Conservation (phyloP, 2,329 filamentous ascomycete species). For the Mollisiaceae sp. region DNA sequence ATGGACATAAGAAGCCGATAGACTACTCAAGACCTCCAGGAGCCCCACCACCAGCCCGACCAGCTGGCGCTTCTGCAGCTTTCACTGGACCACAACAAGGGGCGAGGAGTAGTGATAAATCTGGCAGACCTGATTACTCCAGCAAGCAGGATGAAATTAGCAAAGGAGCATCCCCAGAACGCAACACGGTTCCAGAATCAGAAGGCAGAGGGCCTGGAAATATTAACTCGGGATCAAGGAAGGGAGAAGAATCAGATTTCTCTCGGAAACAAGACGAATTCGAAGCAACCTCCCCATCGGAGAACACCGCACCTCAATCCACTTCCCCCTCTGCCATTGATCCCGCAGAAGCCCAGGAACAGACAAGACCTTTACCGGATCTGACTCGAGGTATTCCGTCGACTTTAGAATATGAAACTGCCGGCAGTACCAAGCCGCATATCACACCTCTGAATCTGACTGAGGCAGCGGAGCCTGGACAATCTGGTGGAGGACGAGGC, state of each 20-base stretch:
- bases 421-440: constrained; percentile 44
- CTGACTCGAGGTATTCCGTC: constrained; percentile 94
- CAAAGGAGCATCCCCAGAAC: constrained; percentile 26
- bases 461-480: constrained; percentile 45
- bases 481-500: constrained; percentile 54
- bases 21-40: constrained; percentile 31
- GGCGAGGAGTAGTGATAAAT: constrained; percentile 28
- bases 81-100: constrained; percentile 30
- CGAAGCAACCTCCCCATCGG: constrained; percentile 42
- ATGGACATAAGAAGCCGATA: constrained; percentile 37
- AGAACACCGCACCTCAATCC: constrained; percentile 45
- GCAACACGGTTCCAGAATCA: constrained; percentile 26
- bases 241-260: constrained; percentile 28
- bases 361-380: constrained; percentile 78
- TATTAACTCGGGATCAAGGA: constrained; percentile 26
- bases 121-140: constrained; percentile 31
- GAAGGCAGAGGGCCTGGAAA: constrained; percentile 24
- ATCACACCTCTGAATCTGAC: constrained; percentile 53
- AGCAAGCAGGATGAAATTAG: constrained; percentile 30
- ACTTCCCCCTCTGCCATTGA: constrained; percentile 45
- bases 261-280: constrained; percentile 38
- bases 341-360: constrained; percentile 50
- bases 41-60: constrained; percentile 23
- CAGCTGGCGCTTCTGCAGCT: constrained; percentile 23
- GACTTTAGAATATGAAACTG: constrained; percentile 79